Base-by-base conservation (phyloP, 192 early-diverging fungal species). In the Funneliformis mosseae region DNA sequence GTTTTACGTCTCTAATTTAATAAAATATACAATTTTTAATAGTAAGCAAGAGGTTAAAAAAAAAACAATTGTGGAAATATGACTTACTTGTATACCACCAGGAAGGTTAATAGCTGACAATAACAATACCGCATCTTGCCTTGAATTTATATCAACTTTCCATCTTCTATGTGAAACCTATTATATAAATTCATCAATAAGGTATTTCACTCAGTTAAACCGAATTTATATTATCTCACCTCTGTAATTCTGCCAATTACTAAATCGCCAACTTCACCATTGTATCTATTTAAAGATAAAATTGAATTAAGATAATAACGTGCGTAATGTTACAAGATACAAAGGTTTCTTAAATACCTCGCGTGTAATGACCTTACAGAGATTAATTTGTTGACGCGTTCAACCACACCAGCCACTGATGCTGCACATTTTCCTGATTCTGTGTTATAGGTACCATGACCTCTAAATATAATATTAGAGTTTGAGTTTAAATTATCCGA, bases 181-280 rank as follows among this genome's bases (percentile, higher is more conserved):
- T 64, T 12, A 68, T 75, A 50, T 43, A 21, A 33, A 28, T 12
- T 28, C 21, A 10, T 66, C 23, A 66, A 66, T 28, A 27, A 66
- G 9, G 11, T 8, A 33, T 33, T 33, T 33, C 33, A 33, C 33
- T 33, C 33, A 33, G 33, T 33, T 33, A 2, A 33, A 0, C 33
- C 33, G 33, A 33, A 27, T 33, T 5, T 12, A 71, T 38, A 8
- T 27, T 74, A 74, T 11, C 76, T 73, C 76, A 91, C 93, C 83
- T 98, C 97, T 33, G 94, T 95, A 48, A 99, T 95, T 41, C 98
- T 88, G 1, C 97, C 98, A 11, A 99, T 95, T 0, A 99, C 93
- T 55, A 99, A 95, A 84, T 99, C 97, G 61, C 98, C 98, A 80
- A 98, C 96, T 82, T 98, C 96, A 61, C 96, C 96, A 27, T 89